These are phyloP conservation scores for Theileria orientalis DNA, from an alignment of 169 alveolate species.

Conservation along the genomic window DNA sequence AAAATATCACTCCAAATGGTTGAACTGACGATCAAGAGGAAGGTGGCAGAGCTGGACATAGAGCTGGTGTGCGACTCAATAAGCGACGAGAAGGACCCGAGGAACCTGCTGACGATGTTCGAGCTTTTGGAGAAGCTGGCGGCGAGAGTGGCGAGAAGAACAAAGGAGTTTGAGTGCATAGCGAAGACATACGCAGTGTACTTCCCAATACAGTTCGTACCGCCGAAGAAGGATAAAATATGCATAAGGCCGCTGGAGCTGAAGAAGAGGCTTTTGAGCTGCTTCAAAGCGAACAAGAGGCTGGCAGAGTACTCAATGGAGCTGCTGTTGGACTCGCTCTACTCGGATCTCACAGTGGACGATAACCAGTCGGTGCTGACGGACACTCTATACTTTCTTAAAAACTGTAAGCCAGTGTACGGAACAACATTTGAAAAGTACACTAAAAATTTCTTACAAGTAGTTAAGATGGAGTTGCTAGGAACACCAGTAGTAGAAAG, in stretches of 20 bases:
- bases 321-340: conserved; percentile 45
- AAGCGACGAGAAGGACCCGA: conserved; percentile 61
- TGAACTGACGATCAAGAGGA: background rate
- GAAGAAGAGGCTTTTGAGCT: conserved; percentile 30
- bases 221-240: conserved; percentile 57
- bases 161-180: conserved; percentile 24
- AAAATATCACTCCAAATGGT: conserved; percentile 34
- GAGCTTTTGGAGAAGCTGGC: conserved; percentile 34
- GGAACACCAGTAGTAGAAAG: background rate
- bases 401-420: conserved; percentile 43
- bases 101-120: conserved; percentile 49
- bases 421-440: conserved; percentile 17
- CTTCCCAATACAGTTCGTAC: conserved; percentile 60
- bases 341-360: conserved; percentile 26
- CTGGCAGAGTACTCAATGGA: conserved; percentile 52
- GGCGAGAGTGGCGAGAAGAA: background rate
- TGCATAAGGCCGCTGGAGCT: conserved; percentile 49
- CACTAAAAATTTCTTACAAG: conserved; percentile 26
- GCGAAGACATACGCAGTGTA: conserved; percentile 32
- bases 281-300: conserved; percentile 18
- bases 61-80: conserved; percentile 16
- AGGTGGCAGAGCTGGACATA: background rate
- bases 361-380: conserved; percentile 38
- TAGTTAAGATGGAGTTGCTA: conserved; percentile 38
- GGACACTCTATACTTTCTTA: conserved; percentile 35